Conservation (phyloP, 1,284 basidiomycete species). For the Trametes sp. region DNA sequence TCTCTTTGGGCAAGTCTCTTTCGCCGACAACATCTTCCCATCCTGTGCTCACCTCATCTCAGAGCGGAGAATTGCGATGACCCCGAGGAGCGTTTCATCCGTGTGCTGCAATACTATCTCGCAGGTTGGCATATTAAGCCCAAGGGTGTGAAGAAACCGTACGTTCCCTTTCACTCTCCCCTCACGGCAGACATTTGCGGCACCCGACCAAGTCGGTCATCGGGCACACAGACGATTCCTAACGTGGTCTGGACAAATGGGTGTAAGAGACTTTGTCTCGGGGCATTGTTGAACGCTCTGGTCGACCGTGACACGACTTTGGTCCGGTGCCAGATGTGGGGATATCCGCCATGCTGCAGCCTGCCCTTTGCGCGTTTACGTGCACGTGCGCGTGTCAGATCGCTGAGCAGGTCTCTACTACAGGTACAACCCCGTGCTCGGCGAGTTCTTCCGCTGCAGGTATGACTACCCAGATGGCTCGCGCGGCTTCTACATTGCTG, state of each 20-base stretch:
- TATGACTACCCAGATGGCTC: conserved; percentile 95
- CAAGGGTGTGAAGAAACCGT: conserved; percentile 99
- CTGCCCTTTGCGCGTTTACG: conserved; percentile 7
- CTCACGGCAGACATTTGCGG: conserved; percentile 20
- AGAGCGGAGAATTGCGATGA: conserved; percentile 81
- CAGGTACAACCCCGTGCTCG: conserved; percentile 96
- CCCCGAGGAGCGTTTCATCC: conserved; percentile 91
- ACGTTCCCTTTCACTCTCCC: conserved; percentile 43
- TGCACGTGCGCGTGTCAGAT: conserved; percentile 9
- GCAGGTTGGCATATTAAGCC: conserved; percentile 99
- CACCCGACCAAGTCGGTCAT: too few species aligned
- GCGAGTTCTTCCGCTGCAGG: conserved; percentile 97
- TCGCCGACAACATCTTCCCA: conserved; percentile 26
- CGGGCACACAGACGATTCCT: too few species aligned
- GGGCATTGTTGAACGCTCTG: too few species aligned
- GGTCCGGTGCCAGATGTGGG: too few species aligned
- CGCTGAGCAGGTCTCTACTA: not conserved
- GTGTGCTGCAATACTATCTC: conserved; percentile 94
- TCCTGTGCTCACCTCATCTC: conserved; percentile 15
- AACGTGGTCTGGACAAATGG: too few species aligned
- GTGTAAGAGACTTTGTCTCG: too few species aligned
- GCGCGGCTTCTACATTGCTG: conserved; percentile 95
- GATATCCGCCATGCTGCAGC: not conserved
- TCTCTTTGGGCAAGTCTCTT: conserved; percentile 84
- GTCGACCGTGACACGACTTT: too few species aligned